phyloP scores from a whole-genome alignment of 495 filamentous ascomycete species.

The Neurospora tetraspora region DNA sequence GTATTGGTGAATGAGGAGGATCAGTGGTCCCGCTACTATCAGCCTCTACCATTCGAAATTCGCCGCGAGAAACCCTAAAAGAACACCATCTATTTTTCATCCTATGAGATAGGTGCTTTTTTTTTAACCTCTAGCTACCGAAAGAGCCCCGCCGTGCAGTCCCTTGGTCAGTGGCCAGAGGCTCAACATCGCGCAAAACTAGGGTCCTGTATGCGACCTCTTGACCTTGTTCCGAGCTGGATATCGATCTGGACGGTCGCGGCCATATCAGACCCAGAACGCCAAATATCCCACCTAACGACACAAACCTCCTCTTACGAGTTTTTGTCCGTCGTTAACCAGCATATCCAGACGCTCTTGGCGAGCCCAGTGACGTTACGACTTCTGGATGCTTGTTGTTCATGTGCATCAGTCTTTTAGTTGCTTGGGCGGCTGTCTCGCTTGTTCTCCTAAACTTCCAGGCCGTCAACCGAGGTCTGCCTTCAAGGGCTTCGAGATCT shows the following conservation, averaged over 20 bases:
- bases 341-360: slow-evolving; percentile 10
- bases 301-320: slow-evolving; percentile 13
- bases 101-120: background rate
- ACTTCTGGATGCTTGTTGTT: background rate
- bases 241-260: slow-evolving; percentile 16
- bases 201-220: background rate
- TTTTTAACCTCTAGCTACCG: background rate
- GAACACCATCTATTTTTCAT: background rate
- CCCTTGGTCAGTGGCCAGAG: background rate
- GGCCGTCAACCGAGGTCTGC: background rate
- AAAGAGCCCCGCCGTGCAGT: background rate
- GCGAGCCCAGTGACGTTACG: slow-evolving; percentile 7
- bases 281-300: slow-evolving; percentile 18
- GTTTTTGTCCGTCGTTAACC: background rate
- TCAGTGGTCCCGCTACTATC: background rate
- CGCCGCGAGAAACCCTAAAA: background rate
- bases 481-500: background rate
- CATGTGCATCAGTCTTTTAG: background rate
- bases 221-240: background rate
- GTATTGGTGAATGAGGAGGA: background rate
- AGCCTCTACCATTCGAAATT: background rate
- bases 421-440: background rate
- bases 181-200: slow-evolving; percentile 3
- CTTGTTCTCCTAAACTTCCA: background rate
- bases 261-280: slow-evolving; percentile 9